phyloP scores from a whole-genome alignment of 148 eudicot genomes.

The Dysphania ambrosioides region DNA sequence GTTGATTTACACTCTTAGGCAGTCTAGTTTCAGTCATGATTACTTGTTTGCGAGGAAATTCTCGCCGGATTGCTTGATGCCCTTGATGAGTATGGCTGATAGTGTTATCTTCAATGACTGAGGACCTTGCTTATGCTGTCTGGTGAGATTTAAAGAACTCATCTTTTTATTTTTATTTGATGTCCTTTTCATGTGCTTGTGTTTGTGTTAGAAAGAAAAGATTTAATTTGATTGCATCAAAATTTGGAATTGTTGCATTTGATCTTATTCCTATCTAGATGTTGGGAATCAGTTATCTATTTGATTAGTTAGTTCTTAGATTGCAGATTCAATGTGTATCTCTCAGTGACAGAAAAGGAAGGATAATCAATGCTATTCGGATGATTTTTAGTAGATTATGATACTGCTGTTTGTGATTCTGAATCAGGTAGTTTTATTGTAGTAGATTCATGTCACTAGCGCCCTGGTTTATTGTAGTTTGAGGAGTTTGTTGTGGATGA shows the following conservation, averaged over 20 bases:
- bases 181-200: not conserved
- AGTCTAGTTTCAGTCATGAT: constrained; percentile 49
- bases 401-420: not conserved
- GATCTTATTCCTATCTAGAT: not conserved
- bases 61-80: constrained; percentile 65
- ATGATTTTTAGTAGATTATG: too few species aligned
- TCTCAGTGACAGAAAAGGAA: too few species aligned
- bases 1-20: constrained; percentile 51
- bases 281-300: too few species aligned
- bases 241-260: not conserved
- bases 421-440: not conserved
- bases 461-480: not conserved
- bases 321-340: not conserved
- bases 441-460: not conserved
- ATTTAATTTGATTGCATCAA: not conserved
- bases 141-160: constrained; percentile 41
- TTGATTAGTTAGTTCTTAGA: too few species aligned
- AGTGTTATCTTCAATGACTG: constrained; percentile 64
- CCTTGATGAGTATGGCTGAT: constrained; percentile 63
- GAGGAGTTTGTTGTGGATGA: not conserved
- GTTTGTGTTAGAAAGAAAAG: too few species aligned
- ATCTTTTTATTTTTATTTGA: not conserved
- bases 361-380: too few species aligned
- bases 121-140: constrained; percentile 14
- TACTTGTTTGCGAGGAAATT: constrained; percentile 86